phyloP scores from a whole-genome alignment of 805 yeast genomes.

The Metschnikowia continentalis region DNA sequence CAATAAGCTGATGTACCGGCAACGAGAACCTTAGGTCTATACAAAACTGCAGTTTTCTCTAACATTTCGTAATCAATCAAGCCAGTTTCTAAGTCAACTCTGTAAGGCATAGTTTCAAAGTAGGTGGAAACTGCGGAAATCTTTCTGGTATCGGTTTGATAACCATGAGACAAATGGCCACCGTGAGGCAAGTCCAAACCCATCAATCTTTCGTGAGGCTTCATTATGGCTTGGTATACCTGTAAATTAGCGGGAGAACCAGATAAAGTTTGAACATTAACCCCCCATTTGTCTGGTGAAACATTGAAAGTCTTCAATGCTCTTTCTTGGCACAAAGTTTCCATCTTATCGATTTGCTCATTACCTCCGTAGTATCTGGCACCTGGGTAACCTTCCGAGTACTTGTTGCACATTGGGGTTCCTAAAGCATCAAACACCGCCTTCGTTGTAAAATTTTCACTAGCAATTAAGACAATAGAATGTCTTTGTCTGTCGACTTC shows the following conservation, averaged over 20 bases:
- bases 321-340: conserved; percentile 86
- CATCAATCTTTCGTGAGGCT: conserved; percentile 95
- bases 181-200: conserved; percentile 98
- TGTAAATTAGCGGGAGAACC: conserved; percentile 98
- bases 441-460: conserved; percentile 94
- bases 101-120: conserved; percentile 98
- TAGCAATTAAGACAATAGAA: conserved; percentile 90
- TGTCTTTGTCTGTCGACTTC: conserved; percentile 91
- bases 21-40: conserved; percentile 93
- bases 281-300: conserved; percentile 89
- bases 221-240: conserved; percentile 92
- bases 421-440: conserved; percentile 96
- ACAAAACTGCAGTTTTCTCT: conserved; percentile 84
- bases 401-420: conserved; percentile 96
- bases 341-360: conserved; percentile 93
- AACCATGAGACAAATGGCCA: conserved; percentile 97
- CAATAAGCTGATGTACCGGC: conserved; percentile 99
- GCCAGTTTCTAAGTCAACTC: conserved; percentile 89
- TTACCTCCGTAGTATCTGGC: conserved; percentile 99
- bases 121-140: conserved; percentile 94
- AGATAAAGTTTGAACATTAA: conserved; percentile 91
- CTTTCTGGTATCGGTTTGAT: conserved; percentile 90
- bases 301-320: conserved; percentile 87
- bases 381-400: conserved; percentile 99
- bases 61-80: conserved; percentile 93